A percentile compares a stretch with the other conserved stretches of the same genome.
Evolutionary conservation across 805 yeast species (phyloP).

Genomic region (Saccharomycopsis selenospora): DNA sequence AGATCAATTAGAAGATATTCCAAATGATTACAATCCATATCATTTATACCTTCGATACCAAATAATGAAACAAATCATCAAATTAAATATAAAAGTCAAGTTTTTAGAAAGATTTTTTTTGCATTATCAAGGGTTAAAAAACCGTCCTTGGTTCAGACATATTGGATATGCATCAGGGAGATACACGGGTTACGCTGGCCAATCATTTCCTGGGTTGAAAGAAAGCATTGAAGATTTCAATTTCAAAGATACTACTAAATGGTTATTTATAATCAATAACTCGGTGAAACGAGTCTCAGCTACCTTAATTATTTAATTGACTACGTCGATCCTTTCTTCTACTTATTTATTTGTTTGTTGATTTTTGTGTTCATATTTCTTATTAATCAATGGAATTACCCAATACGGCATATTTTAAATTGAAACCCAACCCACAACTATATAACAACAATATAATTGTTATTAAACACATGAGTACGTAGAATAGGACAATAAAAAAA

Average conservation of each 20-base stretch:
- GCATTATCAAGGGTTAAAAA: conserved; percentile 41
- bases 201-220: conserved; percentile 45
- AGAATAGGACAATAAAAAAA: too few relatives aligned
- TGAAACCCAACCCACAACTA: too few relatives aligned
- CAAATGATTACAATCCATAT: not conserved
- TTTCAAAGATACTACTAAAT: conserved; percentile 30
- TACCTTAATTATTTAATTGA: too few relatives aligned
- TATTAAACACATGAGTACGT: too few relatives aligned
- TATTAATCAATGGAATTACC: too few relatives aligned
- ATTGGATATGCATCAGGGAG: conserved; percentile 52
- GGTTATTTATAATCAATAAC: conserved; percentile 31
- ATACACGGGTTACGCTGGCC: conserved; percentile 56
- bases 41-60: not conserved
- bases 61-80: conserved; percentile 18
- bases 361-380: too few relatives aligned
- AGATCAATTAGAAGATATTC: conserved; percentile 2
- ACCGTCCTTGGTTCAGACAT: conserved; percentile 53
- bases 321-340: too few relatives aligned
- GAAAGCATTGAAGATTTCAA: conserved; percentile 48
- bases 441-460: too few relatives aligned
- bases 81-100: conserved; percentile 35
- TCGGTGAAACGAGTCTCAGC: conserved; percentile 10
- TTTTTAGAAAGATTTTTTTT: conserved; percentile 41
- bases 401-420: too few relatives aligned
- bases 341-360: too few relatives aligned